Evolutionary conservation across 768 basidiomycete genomes (phyloP).

Genomic region (Boletus barrowsii): DNA sequence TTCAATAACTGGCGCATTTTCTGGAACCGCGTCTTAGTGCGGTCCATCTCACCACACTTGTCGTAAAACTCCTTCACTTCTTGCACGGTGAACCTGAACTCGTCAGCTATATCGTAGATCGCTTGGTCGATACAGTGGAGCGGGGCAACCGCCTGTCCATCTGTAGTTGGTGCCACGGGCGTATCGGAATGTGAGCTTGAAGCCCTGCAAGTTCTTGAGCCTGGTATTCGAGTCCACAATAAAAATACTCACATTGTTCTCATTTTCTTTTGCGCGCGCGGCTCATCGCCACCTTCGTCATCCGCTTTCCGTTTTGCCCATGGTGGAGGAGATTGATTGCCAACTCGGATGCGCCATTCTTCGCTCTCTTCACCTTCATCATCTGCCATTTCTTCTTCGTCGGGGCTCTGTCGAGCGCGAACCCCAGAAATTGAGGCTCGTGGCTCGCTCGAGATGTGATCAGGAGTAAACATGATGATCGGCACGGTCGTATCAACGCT

Average conservation of each 20-base stretch:
- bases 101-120: slow-evolving; percentile 62
- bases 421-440: slow-evolving; percentile 25
- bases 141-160: slow-evolving; percentile 4
- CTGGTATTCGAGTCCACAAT: neutral
- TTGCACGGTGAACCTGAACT: slow-evolving; percentile 67
- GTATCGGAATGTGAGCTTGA: slow-evolving; percentile 2
- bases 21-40: slow-evolving; percentile 62
- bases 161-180: slow-evolving; percentile 1
- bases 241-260: slow-evolving; percentile 38
- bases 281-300: slow-evolving; percentile 36
- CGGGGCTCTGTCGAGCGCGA: slow-evolving; percentile 41
- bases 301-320: slow-evolving; percentile 64
- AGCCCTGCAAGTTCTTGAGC: slow-evolving; percentile 4
- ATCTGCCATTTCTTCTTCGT: slow-evolving; percentile 69
- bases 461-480: slow-evolving; percentile 26
- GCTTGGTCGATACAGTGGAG: slow-evolving; percentile 67
- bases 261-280: slow-evolving; percentile 38
- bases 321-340: slow-evolving; percentile 57
- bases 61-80: slow-evolving; percentile 81
- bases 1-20: slow-evolving; percentile 54
- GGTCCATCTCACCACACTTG: slow-evolving; percentile 65
- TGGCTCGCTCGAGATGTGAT: slow-evolving; percentile 21
- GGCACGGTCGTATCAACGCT: slow-evolving; percentile 11
- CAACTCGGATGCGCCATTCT: slow-evolving; percentile 68
- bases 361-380: slow-evolving; percentile 44